A percentile compares a stretch with the other conserved stretches of the same genome.
phyloP scores from a whole-genome alignment of 2,329 filamentous ascomycete species.

The Pezicula radicicola region DNA sequence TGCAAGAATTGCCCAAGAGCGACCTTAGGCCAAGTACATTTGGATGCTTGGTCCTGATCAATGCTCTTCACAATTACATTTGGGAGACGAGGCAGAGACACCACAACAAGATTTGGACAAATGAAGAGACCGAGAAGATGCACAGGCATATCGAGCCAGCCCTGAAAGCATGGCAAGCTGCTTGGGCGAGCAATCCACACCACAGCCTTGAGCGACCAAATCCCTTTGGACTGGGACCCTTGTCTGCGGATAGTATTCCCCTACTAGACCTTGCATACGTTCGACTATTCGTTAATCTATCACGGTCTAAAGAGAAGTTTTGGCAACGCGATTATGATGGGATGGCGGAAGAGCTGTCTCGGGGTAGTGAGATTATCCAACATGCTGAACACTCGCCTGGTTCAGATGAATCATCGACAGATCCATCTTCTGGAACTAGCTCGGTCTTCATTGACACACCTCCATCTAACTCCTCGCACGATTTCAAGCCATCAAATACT shows the following conservation, averaged over 20 bases:
- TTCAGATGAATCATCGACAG: conserved; percentile 35
- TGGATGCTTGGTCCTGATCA: conserved; percentile 87
- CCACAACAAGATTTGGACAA: conserved; percentile 84
- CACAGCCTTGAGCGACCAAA: conserved; percentile 84
- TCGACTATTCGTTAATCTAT: conserved; percentile 88
- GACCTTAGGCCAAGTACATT: conserved; percentile 84
- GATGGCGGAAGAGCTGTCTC: conserved; percentile 82
- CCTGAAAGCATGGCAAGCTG: conserved; percentile 88
- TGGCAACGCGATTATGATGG: conserved; percentile 93
- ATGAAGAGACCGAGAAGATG: conserved; percentile 92
- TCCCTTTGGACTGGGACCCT: conserved; percentile 74
- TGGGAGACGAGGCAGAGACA: conserved; percentile 95
- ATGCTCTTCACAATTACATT: conserved; percentile 95
- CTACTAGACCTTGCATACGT: conserved; percentile 90
- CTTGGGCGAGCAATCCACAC: conserved; percentile 83
- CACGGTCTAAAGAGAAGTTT: conserved; percentile 85
- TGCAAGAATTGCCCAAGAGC: conserved; percentile 50
- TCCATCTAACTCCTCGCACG: conserved; percentile 45
- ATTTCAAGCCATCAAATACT: conserved; percentile 21
- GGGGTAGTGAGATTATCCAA: conserved; percentile 71
- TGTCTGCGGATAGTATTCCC: conserved; percentile 89
- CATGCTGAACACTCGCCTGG: conserved; percentile 62
- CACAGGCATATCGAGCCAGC: conserved; percentile 93
- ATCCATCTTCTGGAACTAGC: conserved; percentile 40
- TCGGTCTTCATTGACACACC: conserved; percentile 49